A percentile compares a stretch with the other conserved stretches of the same genome.
These are phyloP conservation scores for Schoenoplectus triqueter DNA, from an alignment of 202 grass and related monocot genomes.

Conservation along the genomic window DNA sequence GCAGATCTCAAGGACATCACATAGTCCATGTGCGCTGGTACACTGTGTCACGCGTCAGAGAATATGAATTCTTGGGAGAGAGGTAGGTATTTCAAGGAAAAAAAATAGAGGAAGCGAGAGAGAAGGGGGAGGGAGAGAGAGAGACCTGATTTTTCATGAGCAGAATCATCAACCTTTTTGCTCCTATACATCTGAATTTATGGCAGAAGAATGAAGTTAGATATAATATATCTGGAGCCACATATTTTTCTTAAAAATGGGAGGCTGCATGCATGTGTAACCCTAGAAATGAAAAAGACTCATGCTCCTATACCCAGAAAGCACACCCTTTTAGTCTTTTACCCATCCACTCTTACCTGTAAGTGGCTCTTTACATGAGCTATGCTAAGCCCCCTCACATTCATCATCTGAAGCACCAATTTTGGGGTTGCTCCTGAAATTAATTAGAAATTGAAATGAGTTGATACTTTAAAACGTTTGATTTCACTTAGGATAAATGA, in stretches of 20 bases:
- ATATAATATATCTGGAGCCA: slow-evolving; percentile 29
- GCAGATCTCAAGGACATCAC: too few relatives aligned
- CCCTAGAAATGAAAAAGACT: slow-evolving; percentile 33
- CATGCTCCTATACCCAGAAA: slow-evolving; percentile 31
- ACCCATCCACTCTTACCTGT: slow-evolving; percentile 71
- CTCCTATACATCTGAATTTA: slow-evolving; percentile 93
- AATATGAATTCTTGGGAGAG: neutral
- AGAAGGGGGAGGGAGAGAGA: neutral
- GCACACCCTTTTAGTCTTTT: slow-evolving; percentile 32
- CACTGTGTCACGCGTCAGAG: too few relatives aligned
- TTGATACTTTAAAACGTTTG: neutral
- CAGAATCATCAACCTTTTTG: slow-evolving; percentile 77
- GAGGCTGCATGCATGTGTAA: slow-evolving; percentile 37
- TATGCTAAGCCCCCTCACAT: slow-evolving; percentile 95
- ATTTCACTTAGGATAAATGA: neutral
- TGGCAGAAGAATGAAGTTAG: slow-evolving; percentile 44
- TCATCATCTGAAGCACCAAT: slow-evolving; percentile 98
- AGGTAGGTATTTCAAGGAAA: neutral
- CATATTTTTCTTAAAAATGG: slow-evolving; percentile 23
- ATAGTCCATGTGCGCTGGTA: too few relatives aligned
- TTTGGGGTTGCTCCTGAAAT: slow-evolving; percentile 89
- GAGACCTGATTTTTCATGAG: slow-evolving; percentile 70
- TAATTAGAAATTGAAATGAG: neutral
- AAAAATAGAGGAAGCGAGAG: neutral
- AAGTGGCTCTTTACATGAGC: slow-evolving; percentile 99